These are phyloP conservation scores for Simplicillium aogashimaense DNA, from an alignment of 2,329 filamentous ascomycete species.

Conservation along the genomic window DNA sequence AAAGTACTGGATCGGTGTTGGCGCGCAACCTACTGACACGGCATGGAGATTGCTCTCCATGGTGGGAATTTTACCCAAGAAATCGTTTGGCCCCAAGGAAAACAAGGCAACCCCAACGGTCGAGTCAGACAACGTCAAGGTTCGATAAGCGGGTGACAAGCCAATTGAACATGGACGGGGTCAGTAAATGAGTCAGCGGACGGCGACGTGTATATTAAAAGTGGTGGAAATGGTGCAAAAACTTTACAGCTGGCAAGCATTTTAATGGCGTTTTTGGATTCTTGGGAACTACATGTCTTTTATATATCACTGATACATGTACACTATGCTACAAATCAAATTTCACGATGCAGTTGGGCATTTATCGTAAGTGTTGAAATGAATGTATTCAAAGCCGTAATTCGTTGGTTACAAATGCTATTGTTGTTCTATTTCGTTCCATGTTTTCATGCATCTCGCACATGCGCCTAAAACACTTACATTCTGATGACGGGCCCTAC, in stretches of 20 bases:
- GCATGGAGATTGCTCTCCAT: slow-evolving; percentile 79
- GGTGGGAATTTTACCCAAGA: slow-evolving; percentile 43
- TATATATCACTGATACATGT: no score
- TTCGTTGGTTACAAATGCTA: no score
- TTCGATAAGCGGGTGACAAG: slow-evolving; percentile 13
- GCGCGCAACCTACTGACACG: slow-evolving; percentile 85
- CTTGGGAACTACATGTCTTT: no score
- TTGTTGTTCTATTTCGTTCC: no score
- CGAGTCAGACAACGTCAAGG: slow-evolving; percentile 15
- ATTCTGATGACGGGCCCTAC: no score
- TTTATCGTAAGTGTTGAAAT: no score
- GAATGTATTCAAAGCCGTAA: no score
- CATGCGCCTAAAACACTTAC: no score
- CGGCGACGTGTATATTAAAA: not conserved
- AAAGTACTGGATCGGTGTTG: slow-evolving; percentile 94
- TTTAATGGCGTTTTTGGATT: not conserved
- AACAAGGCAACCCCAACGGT: slow-evolving; percentile 15
- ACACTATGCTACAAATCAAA: no score
- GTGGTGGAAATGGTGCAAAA: not conserved
- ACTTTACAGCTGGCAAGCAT: not conserved
- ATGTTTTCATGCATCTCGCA: no score
- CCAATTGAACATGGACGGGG: not conserved
- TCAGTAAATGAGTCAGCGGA: not conserved
- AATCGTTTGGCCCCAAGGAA: slow-evolving; percentile 21
- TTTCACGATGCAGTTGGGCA: no score